These are phyloP conservation scores for Cladosporium austrohemisphaericum DNA, from an alignment of 2,329 filamentous ascomycete species.

Conservation along the genomic window DNA sequence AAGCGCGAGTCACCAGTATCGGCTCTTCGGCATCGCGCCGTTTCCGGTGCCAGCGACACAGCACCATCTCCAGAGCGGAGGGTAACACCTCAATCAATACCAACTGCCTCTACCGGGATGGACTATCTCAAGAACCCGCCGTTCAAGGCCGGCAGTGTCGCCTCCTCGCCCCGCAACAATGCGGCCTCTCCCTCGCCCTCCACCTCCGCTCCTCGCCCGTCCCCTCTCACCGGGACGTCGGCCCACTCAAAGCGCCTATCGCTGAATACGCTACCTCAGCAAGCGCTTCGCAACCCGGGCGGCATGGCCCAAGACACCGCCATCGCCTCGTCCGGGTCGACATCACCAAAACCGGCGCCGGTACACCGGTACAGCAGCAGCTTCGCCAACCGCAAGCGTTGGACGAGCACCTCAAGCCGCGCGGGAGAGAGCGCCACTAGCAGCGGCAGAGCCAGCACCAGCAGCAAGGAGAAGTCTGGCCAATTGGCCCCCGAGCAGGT, in stretches of 20 bases:
- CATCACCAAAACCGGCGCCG: slow-evolving; percentile 73
- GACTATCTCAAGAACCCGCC: slow-evolving; percentile 87
- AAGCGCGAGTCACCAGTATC: slow-evolving; percentile 30
- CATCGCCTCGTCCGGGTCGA: slow-evolving; percentile 62
- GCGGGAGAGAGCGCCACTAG: slow-evolving; percentile 70
- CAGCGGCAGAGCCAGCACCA: slow-evolving; percentile 75
- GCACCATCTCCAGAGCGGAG: slow-evolving; percentile 36
- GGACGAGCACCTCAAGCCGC: slow-evolving; percentile 60
- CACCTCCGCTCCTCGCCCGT: slow-evolving; percentile 38
- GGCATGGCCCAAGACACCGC: slow-evolving; percentile 46
- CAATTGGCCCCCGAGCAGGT: slow-evolving; percentile 55
- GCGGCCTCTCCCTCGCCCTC: slow-evolving; percentile 47
- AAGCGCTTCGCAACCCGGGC: slow-evolving; percentile 57
- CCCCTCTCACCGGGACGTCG: slow-evolving; percentile 31
- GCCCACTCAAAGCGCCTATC: slow-evolving; percentile 59
- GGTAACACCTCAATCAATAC: slow-evolving; percentile 15
- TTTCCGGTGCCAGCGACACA: slow-evolving; percentile 14
- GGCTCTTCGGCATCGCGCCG: slow-evolving; percentile 25
- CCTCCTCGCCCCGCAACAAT: slow-evolving; percentile 57
- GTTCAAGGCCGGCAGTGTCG: slow-evolving; percentile 95
- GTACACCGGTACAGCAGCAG: slow-evolving; percentile 90
- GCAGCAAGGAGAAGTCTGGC: slow-evolving; percentile 46
- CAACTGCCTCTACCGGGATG: slow-evolving; percentile 48
- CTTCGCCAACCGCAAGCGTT: slow-evolving; percentile 78
- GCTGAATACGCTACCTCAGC: slow-evolving; percentile 70